phyloP scores from a whole-genome alignment of 345 rosid species.

The Eucalyptus caleyi region DNA sequence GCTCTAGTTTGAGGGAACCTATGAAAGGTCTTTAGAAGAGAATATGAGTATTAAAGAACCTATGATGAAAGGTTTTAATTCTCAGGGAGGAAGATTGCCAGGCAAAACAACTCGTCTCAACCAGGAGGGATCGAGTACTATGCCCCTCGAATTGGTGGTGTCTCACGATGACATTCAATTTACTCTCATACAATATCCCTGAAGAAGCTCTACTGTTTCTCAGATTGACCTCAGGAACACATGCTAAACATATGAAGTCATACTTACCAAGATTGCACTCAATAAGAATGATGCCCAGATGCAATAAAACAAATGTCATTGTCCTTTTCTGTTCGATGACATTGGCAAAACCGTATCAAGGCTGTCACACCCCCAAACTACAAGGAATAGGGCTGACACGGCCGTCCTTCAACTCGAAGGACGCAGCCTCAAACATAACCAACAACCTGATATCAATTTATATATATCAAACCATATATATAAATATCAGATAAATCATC shows the following conservation, averaged over 20 bases:
- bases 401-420: too few relatives aligned
- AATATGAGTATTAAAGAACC: not conserved
- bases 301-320: not conserved
- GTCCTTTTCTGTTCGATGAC: not conserved
- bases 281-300: not conserved
- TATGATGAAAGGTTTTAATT: not conserved
- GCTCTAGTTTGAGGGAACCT: not conserved
- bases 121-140: not conserved
- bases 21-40: not conserved
- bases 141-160: conserved; percentile 1
- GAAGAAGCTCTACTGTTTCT: conserved; percentile 1
- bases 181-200: conserved; percentile 6
- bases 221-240: not conserved
- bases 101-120: not conserved
- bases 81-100: not conserved
- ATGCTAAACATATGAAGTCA: not conserved
- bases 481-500: too few relatives aligned
- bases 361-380: too few relatives aligned
- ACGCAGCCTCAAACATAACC: too few relatives aligned
- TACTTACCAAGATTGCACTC: not conserved
- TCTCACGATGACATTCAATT: not conserved
- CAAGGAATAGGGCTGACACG: too few relatives aligned
- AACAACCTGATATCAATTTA: too few relatives aligned
- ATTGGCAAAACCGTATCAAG: not conserved
- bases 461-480: too few relatives aligned